Percentiles rank a stretch among this genome's conserved stretches.
Conservation (phyloP, 106 monocot species). For the Allium fistulosum region DNA sequence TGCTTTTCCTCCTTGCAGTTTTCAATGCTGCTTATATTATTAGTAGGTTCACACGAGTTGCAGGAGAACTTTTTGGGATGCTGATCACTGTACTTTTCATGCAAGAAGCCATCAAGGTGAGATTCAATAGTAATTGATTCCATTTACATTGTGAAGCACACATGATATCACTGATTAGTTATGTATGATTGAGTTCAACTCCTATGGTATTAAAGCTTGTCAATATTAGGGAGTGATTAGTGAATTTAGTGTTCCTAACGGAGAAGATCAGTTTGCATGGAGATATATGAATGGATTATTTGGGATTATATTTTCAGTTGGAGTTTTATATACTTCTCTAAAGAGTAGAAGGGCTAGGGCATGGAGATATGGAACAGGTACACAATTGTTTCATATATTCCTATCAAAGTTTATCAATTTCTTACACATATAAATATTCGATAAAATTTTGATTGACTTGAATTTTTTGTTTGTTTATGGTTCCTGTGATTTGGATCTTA, state of each 20-base stretch:
- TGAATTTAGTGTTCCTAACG: conserved; percentile 63
- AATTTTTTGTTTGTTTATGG: too few relatives aligned
- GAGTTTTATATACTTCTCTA: conserved; percentile 60
- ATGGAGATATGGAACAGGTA: conserved; percentile 89
- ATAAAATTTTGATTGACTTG: too few relatives aligned
- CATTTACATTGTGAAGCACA: too few relatives aligned
- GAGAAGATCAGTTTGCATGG: conserved; percentile 69
- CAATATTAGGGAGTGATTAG: conserved; percentile 51
- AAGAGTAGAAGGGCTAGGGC: conserved; percentile 75
- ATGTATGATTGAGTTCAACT: not conserved
- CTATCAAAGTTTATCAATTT: too few relatives aligned
- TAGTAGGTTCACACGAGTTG: conserved; percentile 83
- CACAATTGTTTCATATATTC: too few relatives aligned
- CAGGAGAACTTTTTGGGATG: conserved; percentile 94
- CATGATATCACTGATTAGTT: too few relatives aligned
- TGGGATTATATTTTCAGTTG: conserved; percentile 65
- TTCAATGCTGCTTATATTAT: conserved; percentile 72
- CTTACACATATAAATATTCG: too few relatives aligned
- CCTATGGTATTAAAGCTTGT: not conserved
- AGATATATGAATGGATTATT: conserved; percentile 73
- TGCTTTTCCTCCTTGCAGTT: conserved; percentile 67
- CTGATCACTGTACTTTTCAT: conserved; percentile 86
- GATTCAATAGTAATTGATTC: not conserved
- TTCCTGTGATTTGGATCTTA: too few relatives aligned
- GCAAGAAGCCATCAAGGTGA: conserved; percentile 90